Conservation (phyloP, 345 rosid species). For the Litchi chinensis region DNA sequence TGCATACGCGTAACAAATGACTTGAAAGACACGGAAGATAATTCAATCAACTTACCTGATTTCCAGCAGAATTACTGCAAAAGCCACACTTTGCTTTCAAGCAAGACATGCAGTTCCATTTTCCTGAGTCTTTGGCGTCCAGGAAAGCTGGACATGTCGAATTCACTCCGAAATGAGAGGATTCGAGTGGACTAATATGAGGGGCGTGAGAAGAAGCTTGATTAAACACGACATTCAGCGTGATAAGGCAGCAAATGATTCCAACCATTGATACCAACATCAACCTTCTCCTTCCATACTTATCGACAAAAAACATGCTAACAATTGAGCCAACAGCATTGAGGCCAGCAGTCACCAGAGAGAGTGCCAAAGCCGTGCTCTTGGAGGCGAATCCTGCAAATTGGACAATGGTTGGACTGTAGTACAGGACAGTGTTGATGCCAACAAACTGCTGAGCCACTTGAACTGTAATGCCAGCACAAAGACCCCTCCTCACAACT, state of each 20-base stretch:
- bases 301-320: constrained; percentile 76
- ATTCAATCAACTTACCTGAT: constrained; percentile 31
- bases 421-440: constrained; percentile 91
- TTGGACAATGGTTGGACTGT: constrained; percentile 84
- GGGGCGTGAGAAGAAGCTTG: constrained; percentile 66
- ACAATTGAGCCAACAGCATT: constrained; percentile 73
- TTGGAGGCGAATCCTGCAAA: constrained; percentile 92
- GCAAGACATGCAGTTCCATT: constrained; percentile 78
- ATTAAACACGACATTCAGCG: constrained; percentile 51
- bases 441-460: constrained; percentile 92
- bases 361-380: constrained; percentile 74
- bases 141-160: constrained; percentile 56
- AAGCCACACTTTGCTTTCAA: constrained; percentile 58
- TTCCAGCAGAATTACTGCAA: constrained; percentile 41
- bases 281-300: constrained; percentile 74
- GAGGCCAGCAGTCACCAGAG: constrained; percentile 81
- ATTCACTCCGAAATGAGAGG: constrained; percentile 51
- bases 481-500: constrained; percentile 67
- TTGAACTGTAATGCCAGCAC: constrained; percentile 81
- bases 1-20: neutral
- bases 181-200: constrained; percentile 27
- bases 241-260: constrained; percentile 57
- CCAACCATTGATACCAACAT: constrained; percentile 81
- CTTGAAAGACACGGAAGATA: neutral
- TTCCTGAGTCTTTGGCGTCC: constrained; percentile 23